These are phyloP conservation scores for Amaranthus tricolor DNA, from an alignment of 179 eudicot species.

Conservation along the genomic window DNA sequence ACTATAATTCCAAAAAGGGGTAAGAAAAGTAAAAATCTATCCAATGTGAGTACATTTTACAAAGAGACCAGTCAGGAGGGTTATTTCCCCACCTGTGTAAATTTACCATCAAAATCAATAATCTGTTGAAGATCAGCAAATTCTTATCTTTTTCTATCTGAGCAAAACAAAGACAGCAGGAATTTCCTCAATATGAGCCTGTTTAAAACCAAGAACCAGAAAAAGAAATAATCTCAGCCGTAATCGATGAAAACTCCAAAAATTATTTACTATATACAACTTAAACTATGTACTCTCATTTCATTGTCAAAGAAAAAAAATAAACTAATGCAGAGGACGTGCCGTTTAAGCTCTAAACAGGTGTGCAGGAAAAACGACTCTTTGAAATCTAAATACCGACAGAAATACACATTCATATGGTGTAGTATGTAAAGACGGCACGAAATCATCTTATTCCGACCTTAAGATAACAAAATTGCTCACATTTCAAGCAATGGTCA, in stretches of 20 bases:
- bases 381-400: too few relatives aligned
- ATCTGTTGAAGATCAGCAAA: background rate
- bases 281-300: background rate
- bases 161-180: background rate
- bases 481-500: too few relatives aligned
- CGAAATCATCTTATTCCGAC: too few relatives aligned
- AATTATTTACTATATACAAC: background rate
- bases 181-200: background rate
- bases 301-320: too few relatives aligned
- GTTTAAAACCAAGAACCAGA: background rate
- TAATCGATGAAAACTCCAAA: background rate
- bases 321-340: too few relatives aligned
- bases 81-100: background rate
- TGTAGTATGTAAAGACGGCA: too few relatives aligned
- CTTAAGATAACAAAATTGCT: too few relatives aligned
- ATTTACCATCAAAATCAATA: background rate
- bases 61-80: slow-evolving; percentile 3
- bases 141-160: background rate
- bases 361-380: background rate
- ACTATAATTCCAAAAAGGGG: background rate
- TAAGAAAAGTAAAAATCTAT: background rate
- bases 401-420: too few relatives aligned
- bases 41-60: slow-evolving; percentile 13
- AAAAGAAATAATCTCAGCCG: background rate
- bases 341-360: background rate